Evolutionary conservation across 371 early-diverging fungal genomes (phyloP).

Genomic region (Mortierella sp.): DNA sequence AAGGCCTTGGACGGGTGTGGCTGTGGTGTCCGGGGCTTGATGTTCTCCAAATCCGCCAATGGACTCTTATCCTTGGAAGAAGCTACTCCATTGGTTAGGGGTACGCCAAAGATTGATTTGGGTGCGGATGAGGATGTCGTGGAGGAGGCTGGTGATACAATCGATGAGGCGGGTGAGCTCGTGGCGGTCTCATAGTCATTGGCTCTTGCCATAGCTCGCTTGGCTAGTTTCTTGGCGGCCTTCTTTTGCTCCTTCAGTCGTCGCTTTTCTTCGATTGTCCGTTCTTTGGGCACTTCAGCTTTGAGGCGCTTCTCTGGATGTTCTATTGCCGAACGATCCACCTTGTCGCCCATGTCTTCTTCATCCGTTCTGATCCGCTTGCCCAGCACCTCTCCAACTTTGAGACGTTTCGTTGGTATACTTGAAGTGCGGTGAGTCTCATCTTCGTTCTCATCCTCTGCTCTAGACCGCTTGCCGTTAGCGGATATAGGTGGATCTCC

Average conservation of each 20-base stretch:
- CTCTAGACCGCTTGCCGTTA: neutral
- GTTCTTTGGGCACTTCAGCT: constrained; percentile 3
- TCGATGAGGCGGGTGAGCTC: neutral
- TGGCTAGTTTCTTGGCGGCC: constrained; percentile 19
- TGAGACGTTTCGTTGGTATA: too few relatives aligned
- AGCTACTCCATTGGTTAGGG: constrained; percentile 3
- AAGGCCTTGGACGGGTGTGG: constrained; percentile 8
- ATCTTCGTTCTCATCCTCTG: too few relatives aligned
- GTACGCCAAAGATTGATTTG: constrained; percentile 31
- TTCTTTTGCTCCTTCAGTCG: constrained; percentile 32
- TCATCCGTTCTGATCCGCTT: constrained; percentile 43
- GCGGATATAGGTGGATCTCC: constrained; percentile 8
- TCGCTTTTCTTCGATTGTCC: constrained; percentile 37
- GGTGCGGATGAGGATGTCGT: constrained; percentile 1
- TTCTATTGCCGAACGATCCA: constrained; percentile 25
- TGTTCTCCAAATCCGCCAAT: constrained; percentile 38
- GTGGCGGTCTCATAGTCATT: constrained; percentile 52
- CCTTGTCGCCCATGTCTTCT: constrained; percentile 38
- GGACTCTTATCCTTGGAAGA: constrained; percentile 27
- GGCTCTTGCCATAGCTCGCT: constrained; percentile 2
- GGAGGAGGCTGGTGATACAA: constrained; percentile 1
- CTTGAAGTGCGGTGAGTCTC: too few relatives aligned
- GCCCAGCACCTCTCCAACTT: neutral
- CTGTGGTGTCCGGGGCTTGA: constrained; percentile 5
- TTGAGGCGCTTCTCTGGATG: constrained; percentile 40